phyloP scores from a whole-genome alignment of 75 land plant species.

The Pinus albicaulis region DNA sequence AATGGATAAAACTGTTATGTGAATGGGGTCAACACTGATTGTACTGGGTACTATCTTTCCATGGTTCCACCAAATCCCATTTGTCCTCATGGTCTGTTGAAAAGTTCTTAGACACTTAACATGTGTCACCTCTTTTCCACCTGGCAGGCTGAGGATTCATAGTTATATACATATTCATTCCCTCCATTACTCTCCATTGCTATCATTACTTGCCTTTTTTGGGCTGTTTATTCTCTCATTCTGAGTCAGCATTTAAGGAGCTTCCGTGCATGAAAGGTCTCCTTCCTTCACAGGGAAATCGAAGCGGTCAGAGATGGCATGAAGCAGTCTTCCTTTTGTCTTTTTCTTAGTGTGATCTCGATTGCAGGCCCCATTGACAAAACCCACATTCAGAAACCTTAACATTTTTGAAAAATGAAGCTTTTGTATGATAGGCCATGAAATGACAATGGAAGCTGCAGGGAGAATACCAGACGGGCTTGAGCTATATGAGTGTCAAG shows the following conservation, averaged over 20 bases:
- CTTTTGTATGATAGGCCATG: neutral
- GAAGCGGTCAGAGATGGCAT: neutral
- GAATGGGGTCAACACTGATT: too few relatives aligned
- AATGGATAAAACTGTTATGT: too few relatives aligned
- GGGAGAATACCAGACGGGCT: neutral
- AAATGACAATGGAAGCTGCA: neutral
- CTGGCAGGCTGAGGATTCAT: neutral
- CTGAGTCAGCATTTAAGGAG: neutral
- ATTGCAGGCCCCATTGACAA: neutral
- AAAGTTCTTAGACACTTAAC: neutral
- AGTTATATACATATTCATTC: neutral
- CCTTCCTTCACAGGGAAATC: neutral
- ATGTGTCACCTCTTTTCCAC: slow-evolving; percentile 7
- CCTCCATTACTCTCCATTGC: neutral
- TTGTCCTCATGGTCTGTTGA: too few relatives aligned
- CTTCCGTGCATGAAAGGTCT: neutral
- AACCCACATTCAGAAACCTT: neutral
- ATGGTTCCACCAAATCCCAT: too few relatives aligned
- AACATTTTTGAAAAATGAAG: neutral
- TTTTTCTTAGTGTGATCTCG: neutral
- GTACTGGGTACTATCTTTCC: too few relatives aligned
- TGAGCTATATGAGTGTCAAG: neutral
- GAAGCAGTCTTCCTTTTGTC: neutral
- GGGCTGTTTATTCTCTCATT: neutral
- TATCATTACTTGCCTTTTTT: neutral